Evolutionary conservation across 371 early-diverging fungal species (phyloP).

Genomic region (Rhizopus delemar): DNA sequence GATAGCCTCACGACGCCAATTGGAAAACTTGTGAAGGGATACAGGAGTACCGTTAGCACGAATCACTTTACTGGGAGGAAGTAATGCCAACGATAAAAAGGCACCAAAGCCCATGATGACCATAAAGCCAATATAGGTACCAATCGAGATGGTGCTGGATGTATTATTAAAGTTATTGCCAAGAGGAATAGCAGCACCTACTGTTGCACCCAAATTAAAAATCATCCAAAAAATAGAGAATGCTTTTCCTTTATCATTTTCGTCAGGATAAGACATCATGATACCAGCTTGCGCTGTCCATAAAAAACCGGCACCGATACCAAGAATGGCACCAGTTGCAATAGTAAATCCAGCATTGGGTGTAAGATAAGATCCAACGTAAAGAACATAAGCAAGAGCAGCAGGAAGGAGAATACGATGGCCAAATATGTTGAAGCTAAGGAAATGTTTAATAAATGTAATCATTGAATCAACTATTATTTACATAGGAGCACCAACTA

Average conservation of each 20-base stretch:
- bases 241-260: conserved; percentile 70
- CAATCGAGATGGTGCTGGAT: conserved; percentile 12
- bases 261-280: conserved; percentile 80
- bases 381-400: conserved; percentile 59
- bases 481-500: conserved; percentile 62
- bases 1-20: conserved; percentile 53
- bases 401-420: conserved; percentile 56
- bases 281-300: conserved; percentile 76
- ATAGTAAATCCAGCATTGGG: conserved; percentile 48
- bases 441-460: background rate
- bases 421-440: conserved; percentile 59
- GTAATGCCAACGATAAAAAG: conserved; percentile 50
- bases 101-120: conserved; percentile 66
- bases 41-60: conserved; percentile 69
- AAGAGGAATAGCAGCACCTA: conserved; percentile 4
- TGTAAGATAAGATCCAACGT: conserved; percentile 58
- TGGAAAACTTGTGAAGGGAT: conserved; percentile 58
- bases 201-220: conserved; percentile 58
- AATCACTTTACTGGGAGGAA: conserved; percentile 62
- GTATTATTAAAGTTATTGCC: conserved; percentile 16
- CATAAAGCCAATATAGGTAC: conserved; percentile 70
- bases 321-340: conserved; percentile 62
- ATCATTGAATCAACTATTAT: conserved; percentile 22
- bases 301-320: conserved; percentile 57
- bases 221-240: conserved; percentile 76